Base-by-base conservation (phyloP, 2,329 filamentous ascomycete species). In the Colletotrichum viniferum region DNA sequence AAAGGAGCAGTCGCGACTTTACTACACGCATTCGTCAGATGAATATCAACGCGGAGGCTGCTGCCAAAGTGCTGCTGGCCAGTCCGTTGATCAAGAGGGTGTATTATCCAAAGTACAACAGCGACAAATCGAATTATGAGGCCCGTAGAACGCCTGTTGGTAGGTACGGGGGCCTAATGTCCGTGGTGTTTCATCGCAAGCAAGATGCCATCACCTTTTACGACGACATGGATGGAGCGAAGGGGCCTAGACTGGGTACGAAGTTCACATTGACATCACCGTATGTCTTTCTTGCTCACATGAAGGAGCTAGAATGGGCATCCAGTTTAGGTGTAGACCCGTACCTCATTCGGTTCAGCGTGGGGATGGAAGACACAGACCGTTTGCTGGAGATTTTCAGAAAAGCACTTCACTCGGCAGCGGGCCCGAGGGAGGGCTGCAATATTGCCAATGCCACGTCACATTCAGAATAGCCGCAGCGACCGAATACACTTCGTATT, bases 1-100 rank as follows among this genome's bases (percentile, higher is more conserved):
- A 98, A 85, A 92, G 96, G 77, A 99, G 99, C 84, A 98, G 96
- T 82, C 93, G 97, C 18, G 96, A 98, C 85, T 98, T 98, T 82
- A 90, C 93, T 21, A 90, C 90, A 14, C 92, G 97, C 71, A 95
- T 98, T 76, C 92, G 94, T 77, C 92, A 95, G 69, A 95, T 98
- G 81, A 98, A 98, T 81, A 83, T 86, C 66, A 98, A 97, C 80
- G 94, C 96, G 8, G 96, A 98, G 84, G 90, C 92, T 69, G 93
- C 98, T 77, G 96, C 94, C 78, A 90, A 93, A 34, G 88, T 96
- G 43, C 86, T 98, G 38, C 87, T 85, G 77, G 84, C 87, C 1
- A 92, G 88, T 80, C 85, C 86, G 10, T 82, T 87, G 82, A 93
- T 98, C 75, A 96, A 95, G 83, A 87, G 91, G 71, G 89, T 98